Conservation (phyloP, 2,329 filamentous ascomycete genomes). For the Ascochyta lentis region DNA sequence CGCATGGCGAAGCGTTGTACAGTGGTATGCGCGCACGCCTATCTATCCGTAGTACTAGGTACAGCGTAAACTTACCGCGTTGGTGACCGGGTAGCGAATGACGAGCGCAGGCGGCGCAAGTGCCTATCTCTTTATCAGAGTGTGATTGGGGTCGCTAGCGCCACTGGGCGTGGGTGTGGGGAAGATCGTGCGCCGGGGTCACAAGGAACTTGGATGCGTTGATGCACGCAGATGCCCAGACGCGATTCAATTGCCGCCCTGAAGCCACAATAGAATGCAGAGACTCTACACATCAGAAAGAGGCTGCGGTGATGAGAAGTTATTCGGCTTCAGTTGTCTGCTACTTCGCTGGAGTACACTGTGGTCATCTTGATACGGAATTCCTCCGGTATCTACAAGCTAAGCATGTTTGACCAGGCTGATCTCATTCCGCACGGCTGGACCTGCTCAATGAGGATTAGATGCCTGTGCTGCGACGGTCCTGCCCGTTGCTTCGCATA, state of each 20-base stretch:
- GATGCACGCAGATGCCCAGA: slow-evolving; percentile 4
- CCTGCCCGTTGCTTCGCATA: slow-evolving; percentile 10
- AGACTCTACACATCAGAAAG: not conserved
- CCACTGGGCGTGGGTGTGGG: slow-evolving; percentile 5
- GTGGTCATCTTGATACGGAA: slow-evolving; percentile 14
- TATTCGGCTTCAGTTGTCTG: not conserved
- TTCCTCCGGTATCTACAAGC: slow-evolving; percentile 14
- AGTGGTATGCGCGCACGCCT: slow-evolving; percentile 12
- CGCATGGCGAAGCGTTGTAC: slow-evolving; percentile 7
- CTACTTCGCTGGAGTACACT: slow-evolving; percentile 1
- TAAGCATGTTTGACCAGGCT: slow-evolving; percentile 13
- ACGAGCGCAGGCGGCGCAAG: not conserved
- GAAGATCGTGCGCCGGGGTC: slow-evolving; percentile 7
- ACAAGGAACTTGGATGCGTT: slow-evolving; percentile 1
- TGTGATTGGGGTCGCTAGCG: slow-evolving; percentile 14
- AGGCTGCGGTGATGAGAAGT: not conserved
- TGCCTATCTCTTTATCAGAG: slow-evolving; percentile 18
- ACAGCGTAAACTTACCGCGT: slow-evolving; percentile 15
- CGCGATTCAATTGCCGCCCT: not conserved
- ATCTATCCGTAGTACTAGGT: slow-evolving; percentile 10
- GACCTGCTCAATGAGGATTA: slow-evolving; percentile 15
- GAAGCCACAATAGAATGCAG: not conserved
- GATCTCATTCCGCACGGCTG: slow-evolving; percentile 17
- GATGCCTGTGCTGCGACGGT: slow-evolving; percentile 6
- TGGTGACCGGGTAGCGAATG: slow-evolving; percentile 12